A percentile compares a stretch with the other conserved stretches of the same genome.
phyloP scores from a whole-genome alignment of 1,284 basidiomycete genomes.

The Sutorius eximius region DNA sequence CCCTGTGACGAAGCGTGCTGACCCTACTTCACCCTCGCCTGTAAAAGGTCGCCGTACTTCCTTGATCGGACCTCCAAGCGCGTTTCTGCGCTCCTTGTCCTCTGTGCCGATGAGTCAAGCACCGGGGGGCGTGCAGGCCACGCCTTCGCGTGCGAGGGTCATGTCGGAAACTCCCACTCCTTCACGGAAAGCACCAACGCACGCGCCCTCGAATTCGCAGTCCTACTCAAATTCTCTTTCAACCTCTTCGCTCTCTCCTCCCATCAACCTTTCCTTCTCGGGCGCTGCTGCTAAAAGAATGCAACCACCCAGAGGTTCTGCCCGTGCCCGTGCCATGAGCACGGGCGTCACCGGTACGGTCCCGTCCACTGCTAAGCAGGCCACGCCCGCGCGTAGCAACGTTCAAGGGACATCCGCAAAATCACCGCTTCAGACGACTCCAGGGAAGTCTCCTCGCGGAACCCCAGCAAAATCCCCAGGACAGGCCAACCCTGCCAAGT shows the following conservation, averaged over 20 bases:
- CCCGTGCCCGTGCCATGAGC: constrained; percentile 27
- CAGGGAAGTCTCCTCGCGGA: constrained; percentile 17
- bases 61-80: constrained; percentile 34
- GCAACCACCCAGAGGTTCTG: constrained; percentile 17
- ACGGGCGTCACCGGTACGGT: constrained; percentile 7
- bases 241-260: constrained; percentile 21
- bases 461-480: constrained; percentile 24
- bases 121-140: constrained; percentile 27
- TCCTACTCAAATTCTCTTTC: constrained; percentile 27
- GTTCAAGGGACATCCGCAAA: constrained; percentile 18
- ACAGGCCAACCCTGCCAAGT: constrained; percentile 22
- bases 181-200: constrained; percentile 22
- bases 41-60: constrained; percentile 28
- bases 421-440: constrained; percentile 18
- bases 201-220: constrained; percentile 22
- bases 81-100: constrained; percentile 31
- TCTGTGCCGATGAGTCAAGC: constrained; percentile 28
- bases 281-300: constrained; percentile 26
- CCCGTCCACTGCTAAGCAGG: constrained; percentile 13
- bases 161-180: constrained; percentile 32
- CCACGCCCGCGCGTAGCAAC: constrained; percentile 13
- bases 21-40: constrained; percentile 29
- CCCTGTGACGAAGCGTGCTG: constrained; percentile 19
- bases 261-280: constrained; percentile 25
- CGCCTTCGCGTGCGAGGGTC: constrained; percentile 41